Base-by-base conservation (phyloP, 1,284 basidiomycete species). In the Stygiomarasmius scandens region DNA sequence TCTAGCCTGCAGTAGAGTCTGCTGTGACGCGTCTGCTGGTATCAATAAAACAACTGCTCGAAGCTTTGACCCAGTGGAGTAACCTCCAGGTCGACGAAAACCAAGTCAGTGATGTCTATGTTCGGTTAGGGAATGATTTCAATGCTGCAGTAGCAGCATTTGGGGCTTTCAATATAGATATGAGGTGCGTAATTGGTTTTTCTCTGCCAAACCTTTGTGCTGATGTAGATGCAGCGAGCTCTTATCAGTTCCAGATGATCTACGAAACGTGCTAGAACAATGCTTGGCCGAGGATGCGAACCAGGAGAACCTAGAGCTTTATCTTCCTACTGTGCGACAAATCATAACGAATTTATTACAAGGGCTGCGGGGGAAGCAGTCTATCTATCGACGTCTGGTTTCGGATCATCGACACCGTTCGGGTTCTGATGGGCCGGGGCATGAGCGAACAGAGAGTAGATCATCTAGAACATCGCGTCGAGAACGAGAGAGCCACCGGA, bases 111-210 rank as follows among this genome's bases (percentile, higher is more conserved):
- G 94, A 98, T 72, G 92, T 97, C 57, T 99, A 99, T 72, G 97
- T 99, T 54, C 86, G 90, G 49, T 81, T 99, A 19, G 96, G 96
- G 20, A 98, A 99, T 73, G 96, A 98, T 69, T 98, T 99, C 79
- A 98, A 98, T 71, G 85, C 88, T 19, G 95, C 95, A 24, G 93
- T 96, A 38, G 83, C 89, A 53, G 94, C 96, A 1, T 99, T 99
- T 72, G 82, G 84, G 10, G 79, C 84, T 22, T 95, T 90, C 63
- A 88, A 90, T 54, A 97, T 99, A 64, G 87, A 92, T 62, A 98
- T 98, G 90, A 81, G 81, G 95, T 96, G 72, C 75, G 92, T 44
- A 58, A 60, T 44, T 59, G 58, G 55, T 49, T 58, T 45, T 52
- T 49, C 54, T 48, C 43, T 45, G 2, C 14, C 16, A 32, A 22